Evolutionary conservation across 352 stramenopile genomes (phyloP), one percentile per base, ranked within the genome.

Genomic region (Pythium plurisporium): DNA sequence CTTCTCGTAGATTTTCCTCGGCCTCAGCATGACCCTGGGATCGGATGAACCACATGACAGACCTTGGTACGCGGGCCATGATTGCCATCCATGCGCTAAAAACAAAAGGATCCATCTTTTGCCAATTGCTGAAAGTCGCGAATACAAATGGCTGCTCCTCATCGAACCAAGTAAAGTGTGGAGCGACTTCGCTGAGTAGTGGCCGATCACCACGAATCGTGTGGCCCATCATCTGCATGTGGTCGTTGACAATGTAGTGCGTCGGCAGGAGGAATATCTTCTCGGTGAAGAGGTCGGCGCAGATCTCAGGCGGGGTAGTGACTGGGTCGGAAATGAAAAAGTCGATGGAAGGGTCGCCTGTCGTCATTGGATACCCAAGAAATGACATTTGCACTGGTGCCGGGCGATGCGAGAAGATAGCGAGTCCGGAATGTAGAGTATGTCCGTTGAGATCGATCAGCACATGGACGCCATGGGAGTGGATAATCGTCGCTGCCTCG

Each of bases 51-150:
- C 81, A 86, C 58, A 96, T 73, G n/a, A 89, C 71, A 5, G 78
- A 81, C 2, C 50, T 62, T 0, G 84, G 81, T n/a, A 92, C 74
- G 29, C 79, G 79, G 5, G 58, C 48, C 20, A 96, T 42, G 38
- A 94, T 87, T 29, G 79, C 64, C 82, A 91, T 93, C 84, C 84
- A 96, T 15, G 75, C 76, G 15, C 59, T 62, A 59, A 93, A 94
- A 25, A 91, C 53, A 17, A 38, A 59, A 1, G 84, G 79, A 37
- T 94, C 80, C 60, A 96, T 89, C 70, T 96, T 96, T 65, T 92
- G 83, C 74, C 80, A 93, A 57, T 94, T 92, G 68, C 82, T 93
- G 58, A 95, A 91, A 14, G 80, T 88, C 15, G 82, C 83, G 43
- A 95, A 93, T 0, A 90, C 70, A 27, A 95, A 82, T 1, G 52